Conservation (phyloP, 2,329 filamentous ascomycete species). For the Botrytis medusae region DNA sequence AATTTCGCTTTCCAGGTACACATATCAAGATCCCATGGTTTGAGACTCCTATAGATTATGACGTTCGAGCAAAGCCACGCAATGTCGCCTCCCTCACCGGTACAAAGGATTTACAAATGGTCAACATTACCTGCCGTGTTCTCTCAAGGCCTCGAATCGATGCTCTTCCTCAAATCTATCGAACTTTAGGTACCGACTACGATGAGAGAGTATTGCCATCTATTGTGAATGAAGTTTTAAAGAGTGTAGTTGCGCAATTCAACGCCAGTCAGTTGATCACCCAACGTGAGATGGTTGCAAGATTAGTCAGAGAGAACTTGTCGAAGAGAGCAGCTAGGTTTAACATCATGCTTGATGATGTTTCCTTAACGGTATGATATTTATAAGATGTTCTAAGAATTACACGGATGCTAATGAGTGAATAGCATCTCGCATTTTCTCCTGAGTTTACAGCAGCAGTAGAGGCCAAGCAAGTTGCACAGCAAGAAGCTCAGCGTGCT, state of each 20-base stretch:
- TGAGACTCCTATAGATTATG: slow-evolving; percentile 94
- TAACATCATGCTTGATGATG: slow-evolving; percentile 96
- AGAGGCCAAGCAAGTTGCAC: slow-evolving; percentile 72
- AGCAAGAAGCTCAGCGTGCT: slow-evolving; percentile 94
- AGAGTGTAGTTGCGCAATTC: slow-evolving; percentile 98
- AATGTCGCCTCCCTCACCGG: slow-evolving; percentile 96
- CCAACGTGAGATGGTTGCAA: slow-evolving; percentile 94
- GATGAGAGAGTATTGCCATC: slow-evolving; percentile 95
- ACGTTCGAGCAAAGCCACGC: slow-evolving; percentile 95
- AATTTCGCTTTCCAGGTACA: slow-evolving; percentile 61
- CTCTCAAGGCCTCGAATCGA: slow-evolving; percentile 86
- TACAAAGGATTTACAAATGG: slow-evolving; percentile 99
- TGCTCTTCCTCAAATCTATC: slow-evolving; percentile 93
- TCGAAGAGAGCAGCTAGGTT: slow-evolving; percentile 88
- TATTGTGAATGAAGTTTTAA: slow-evolving; percentile 97
- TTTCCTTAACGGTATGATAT: slow-evolving; percentile 80
- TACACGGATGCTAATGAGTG: slow-evolving; percentile 9
- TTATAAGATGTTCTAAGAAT: background rate
- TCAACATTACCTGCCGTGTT: slow-evolving; percentile 99
- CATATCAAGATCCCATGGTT: slow-evolving; percentile 95
- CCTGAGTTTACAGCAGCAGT: slow-evolving; percentile 73
- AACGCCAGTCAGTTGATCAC: slow-evolving; percentile 98
- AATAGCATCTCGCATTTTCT: slow-evolving; percentile 68
- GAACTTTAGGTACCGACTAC: slow-evolving; percentile 92
- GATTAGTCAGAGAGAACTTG: slow-evolving; percentile 88